phyloP scores from a whole-genome alignment of 2,329 filamentous ascomycete species.

The Fonsecaea erecta region DNA sequence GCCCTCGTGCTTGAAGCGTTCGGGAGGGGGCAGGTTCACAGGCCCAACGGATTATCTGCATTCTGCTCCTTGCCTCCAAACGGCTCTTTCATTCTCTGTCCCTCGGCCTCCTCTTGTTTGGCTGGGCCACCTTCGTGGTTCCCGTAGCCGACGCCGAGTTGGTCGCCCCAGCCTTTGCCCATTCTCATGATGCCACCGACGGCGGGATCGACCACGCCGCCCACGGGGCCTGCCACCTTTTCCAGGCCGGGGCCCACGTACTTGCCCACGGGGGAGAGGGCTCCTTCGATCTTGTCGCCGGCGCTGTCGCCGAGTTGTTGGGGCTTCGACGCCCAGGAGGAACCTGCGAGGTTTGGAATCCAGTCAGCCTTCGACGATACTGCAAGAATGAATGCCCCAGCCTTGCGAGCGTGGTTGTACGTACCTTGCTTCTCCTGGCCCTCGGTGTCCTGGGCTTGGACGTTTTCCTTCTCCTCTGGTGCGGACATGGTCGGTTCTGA shows the following conservation, averaged over 20 bases:
- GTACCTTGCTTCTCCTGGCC: too few relatives aligned
- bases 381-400: too few relatives aligned
- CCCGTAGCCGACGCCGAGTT: conserved; percentile 35
- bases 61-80: conserved; percentile 39
- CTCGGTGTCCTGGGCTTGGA: too few relatives aligned
- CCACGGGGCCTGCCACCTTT: conserved; percentile 36
- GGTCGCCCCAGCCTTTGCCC: conserved; percentile 36
- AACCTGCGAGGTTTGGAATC: too few relatives aligned
- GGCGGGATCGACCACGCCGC: conserved; percentile 37
- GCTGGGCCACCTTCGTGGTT: conserved; percentile 37
- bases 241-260: conserved; percentile 37
- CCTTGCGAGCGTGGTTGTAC: too few relatives aligned
- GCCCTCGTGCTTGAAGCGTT: too few relatives aligned
- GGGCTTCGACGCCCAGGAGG: conserved; percentile 31
- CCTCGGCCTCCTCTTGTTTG: conserved; percentile 35
- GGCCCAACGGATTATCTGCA: conserved; percentile 38
- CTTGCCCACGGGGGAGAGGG: conserved; percentile 38
- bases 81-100: conserved; percentile 34
- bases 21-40: too few relatives aligned
- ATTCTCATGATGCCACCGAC: conserved; percentile 37
- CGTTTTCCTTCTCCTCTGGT: too few relatives aligned
- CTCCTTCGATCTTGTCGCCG: conserved; percentile 37
- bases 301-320: conserved; percentile 33
- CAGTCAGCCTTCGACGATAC: too few relatives aligned
- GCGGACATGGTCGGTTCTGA: too few relatives aligned